Base-by-base conservation (phyloP, 2,329 filamentous ascomycete species). In the Sclerotinia minor region DNA sequence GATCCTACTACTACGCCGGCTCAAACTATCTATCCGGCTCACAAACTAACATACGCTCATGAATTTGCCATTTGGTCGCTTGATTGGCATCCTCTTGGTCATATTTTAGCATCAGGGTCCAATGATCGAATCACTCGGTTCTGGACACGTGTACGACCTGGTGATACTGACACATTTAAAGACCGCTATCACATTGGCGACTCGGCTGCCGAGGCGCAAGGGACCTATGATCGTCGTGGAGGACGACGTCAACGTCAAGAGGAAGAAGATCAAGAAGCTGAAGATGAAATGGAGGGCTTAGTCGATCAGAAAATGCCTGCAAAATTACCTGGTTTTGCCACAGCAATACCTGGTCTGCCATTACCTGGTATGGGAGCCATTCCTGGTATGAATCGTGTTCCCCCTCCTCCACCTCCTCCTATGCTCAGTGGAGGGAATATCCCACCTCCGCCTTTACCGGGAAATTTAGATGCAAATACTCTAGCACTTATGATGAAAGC, bases 121-220 rank as follows among this genome's bases (percentile, higher is more conserved):
- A 98, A 99, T 78, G 95, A 99, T 78, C 90, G 95, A 52, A 94
- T 97, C 70, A 98, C 95, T 2, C 89, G 95, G 59, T 99, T 99
- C 81, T 99, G 95, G 95, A 93, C 94, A 4, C 89, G 95, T 53
- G 87, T 92, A 21, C 84, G 95, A 59, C 95, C 95, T 1, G 95
- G 95, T 60, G 94, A 97, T 73, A 86, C 84, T n/a, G 89, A 90
- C 65, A 90, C 91, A 74, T 86, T 92, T 79, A 93, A 94, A 75
- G 95, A 99, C 80, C 87, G 93, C 68, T 97, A 96, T 78, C 95
- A 99, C 77, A 95, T 98, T 71, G 95, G 95, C 60, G 94, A 97
- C 79, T 89, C 92, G 9, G 94, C 93, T 0, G 94, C 94, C 35
- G 94, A 97, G 80, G 93, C 92, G 0, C 91, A 95, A 78, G 95